Percentiles rank a stretch among this genome's conserved stretches.
Conservation (phyloP, 2,329 filamentous ascomycete genomes). For the Leptographium lundbergii region DNA sequence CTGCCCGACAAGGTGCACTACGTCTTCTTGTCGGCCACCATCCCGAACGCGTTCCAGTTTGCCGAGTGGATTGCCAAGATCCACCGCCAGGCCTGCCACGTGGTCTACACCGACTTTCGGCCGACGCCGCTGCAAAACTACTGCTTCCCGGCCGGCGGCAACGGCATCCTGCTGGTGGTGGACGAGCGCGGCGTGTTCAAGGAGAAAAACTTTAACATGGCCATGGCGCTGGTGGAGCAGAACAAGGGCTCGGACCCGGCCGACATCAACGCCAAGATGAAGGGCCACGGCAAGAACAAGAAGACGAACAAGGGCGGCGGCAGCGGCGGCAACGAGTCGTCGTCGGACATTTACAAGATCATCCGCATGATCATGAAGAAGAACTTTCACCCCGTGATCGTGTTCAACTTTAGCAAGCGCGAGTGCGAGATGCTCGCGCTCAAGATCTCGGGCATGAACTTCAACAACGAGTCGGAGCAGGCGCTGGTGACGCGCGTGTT, state of each 20-base stretch:
- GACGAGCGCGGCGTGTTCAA: slow-evolving; percentile 95
- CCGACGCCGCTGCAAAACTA: slow-evolving; percentile 96
- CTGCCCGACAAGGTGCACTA: slow-evolving; percentile 97
- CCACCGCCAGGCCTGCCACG: slow-evolving; percentile 93
- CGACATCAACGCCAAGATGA: slow-evolving; percentile 66
- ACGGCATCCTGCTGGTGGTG: slow-evolving; percentile 86
- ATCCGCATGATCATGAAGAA: slow-evolving; percentile 98
- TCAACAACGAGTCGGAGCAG: slow-evolving; percentile 95
- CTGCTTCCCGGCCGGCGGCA: slow-evolving; percentile 86
- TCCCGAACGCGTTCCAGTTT: slow-evolving; percentile 98
- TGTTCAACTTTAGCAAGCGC: slow-evolving; percentile 98
- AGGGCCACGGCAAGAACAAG: slow-evolving; percentile 85
- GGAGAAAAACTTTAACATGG: slow-evolving; percentile 94
- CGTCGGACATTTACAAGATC: slow-evolving; percentile 89
- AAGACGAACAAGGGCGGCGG: slow-evolving; percentile 80
- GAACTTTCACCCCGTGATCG: slow-evolving; percentile 94
- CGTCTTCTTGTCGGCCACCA: slow-evolving; percentile 95
- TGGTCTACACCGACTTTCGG: slow-evolving; percentile 97
- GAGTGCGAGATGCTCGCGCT: slow-evolving; percentile 88
- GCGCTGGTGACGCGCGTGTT: slow-evolving; percentile 92
- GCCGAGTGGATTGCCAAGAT: slow-evolving; percentile 99
- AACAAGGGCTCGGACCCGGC: slow-evolving; percentile 75
- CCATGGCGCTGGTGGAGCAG: slow-evolving; percentile 80
- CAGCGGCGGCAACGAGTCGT: slow-evolving; percentile 48
- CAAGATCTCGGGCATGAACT: slow-evolving; percentile 72